Percentiles rank a stretch among this genome's conserved stretches.
Evolutionary conservation across 2,329 filamentous ascomycete genomes (phyloP).

Genomic region (Pseudocercospora vitis): DNA sequence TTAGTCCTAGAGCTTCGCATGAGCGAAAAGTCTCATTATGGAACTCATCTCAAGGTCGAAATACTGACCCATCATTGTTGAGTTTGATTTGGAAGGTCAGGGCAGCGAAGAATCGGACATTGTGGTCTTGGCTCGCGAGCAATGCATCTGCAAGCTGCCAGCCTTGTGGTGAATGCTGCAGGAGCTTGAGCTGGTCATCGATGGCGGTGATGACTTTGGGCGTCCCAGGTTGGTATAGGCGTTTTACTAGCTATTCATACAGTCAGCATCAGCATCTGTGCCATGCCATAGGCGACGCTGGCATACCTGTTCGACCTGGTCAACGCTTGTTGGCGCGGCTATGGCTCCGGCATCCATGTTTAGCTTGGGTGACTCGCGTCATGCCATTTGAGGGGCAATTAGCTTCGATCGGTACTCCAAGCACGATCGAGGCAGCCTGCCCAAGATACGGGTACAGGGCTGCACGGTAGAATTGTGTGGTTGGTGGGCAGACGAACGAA

Average conservation of each 20-base stretch:
- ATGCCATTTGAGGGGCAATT: conserved; percentile 10
- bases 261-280: neutral
- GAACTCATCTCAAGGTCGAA: conserved; percentile 35
- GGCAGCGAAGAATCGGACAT: conserved; percentile 88
- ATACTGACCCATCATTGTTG: conserved; percentile 55
- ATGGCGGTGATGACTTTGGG: conserved; percentile 52
- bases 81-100: conserved; percentile 92
- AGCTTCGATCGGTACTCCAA: neutral
- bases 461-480: neutral
- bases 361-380: conserved; percentile 13
- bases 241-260: conserved; percentile 50
- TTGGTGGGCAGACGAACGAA: neutral
- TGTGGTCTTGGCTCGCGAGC: conserved; percentile 65
- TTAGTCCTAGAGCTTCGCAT: conserved; percentile 35
- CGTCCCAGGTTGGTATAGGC: conserved; percentile 50
- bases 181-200: conserved; percentile 72
- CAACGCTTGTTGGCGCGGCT: conserved; percentile 22
- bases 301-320: conserved; percentile 25
- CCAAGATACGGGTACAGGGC: neutral
- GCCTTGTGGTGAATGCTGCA: conserved; percentile 77
- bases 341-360: conserved; percentile 17
- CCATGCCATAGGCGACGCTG: neutral
- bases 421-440: neutral
- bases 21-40: conserved; percentile 29
- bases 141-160: conserved; percentile 84